A percentile compares a stretch with the other conserved stretches of the same genome.
Conservation (phyloP, 1,284 basidiomycete genomes). For the Filobasidium uniguttulatum region DNA sequence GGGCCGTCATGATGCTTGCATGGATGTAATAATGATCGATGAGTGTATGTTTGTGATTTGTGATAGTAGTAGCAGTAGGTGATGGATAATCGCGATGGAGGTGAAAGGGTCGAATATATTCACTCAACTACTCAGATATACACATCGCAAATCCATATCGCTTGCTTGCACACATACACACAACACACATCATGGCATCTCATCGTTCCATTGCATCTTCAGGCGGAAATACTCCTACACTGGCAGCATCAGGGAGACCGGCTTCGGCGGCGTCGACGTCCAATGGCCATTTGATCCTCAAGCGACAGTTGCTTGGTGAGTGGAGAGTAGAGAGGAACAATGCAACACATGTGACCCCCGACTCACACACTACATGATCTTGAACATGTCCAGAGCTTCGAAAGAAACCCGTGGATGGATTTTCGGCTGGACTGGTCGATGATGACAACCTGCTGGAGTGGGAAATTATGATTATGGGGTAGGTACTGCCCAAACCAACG, state of each 20-base stretch:
- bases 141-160: too few species aligned
- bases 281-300: constrained; percentile 9
- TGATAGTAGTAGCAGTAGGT: too few species aligned
- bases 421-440: constrained; percentile 86
- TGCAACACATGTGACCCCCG: neutral
- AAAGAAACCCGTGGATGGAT: constrained; percentile 80
- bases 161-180: too few species aligned
- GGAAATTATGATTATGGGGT: constrained; percentile 89
- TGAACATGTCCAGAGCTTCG: constrained; percentile 48
- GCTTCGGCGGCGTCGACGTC: neutral
- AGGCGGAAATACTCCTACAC: neutral
- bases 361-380: neutral
- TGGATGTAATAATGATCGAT: too few species aligned
- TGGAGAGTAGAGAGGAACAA: neutral
- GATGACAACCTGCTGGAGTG: constrained; percentile 86
- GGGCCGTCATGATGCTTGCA: too few species aligned
- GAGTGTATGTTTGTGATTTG: too few species aligned
- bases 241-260: neutral
- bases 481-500: constrained; percentile 28
- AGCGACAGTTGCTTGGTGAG: constrained; percentile 14
- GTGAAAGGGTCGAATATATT: too few species aligned
- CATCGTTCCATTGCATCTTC: too few species aligned
- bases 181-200: neutral
- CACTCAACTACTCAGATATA: too few species aligned
- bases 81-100: too few species aligned